These are phyloP conservation scores for Daldinia eschscholtzii DNA, from an alignment of 2,329 filamentous ascomycete genomes.

Conservation along the genomic window DNA sequence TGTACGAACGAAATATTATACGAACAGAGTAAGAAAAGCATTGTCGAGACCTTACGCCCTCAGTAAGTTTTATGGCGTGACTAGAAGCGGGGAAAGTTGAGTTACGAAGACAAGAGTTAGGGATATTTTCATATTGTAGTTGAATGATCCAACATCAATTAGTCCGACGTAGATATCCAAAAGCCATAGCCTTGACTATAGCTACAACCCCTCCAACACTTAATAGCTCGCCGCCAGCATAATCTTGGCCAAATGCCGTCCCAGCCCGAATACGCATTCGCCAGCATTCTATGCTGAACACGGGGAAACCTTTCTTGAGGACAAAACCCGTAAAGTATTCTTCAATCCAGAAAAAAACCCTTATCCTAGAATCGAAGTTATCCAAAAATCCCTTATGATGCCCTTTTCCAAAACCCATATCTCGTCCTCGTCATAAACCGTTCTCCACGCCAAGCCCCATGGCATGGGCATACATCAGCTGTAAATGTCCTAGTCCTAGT, in stretches of 20 bases:
- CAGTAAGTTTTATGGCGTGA: neutral
- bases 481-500: neutral
- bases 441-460: neutral
- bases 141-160: neutral
- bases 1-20: neutral
- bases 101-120: neutral
- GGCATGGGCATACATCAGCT: neutral
- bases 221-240: too few species aligned
- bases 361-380: neutral
- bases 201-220: neutral
- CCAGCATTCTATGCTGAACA: slow-evolving; percentile 31
- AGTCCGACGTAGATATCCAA: neutral
- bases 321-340: slow-evolving; percentile 38
- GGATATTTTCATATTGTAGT: neutral
- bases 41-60: neutral
- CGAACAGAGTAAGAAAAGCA: neutral
- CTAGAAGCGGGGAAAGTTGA: neutral
- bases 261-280: slow-evolving; percentile 29
- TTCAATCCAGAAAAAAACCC: neutral
- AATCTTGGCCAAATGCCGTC: neutral
- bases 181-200: neutral
- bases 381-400: too few species aligned
- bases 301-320: slow-evolving; percentile 32
- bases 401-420: neutral
- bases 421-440: neutral